phyloP scores from a whole-genome alignment of 108 stramenopile species.

The Thalassiosira profunda region DNA sequence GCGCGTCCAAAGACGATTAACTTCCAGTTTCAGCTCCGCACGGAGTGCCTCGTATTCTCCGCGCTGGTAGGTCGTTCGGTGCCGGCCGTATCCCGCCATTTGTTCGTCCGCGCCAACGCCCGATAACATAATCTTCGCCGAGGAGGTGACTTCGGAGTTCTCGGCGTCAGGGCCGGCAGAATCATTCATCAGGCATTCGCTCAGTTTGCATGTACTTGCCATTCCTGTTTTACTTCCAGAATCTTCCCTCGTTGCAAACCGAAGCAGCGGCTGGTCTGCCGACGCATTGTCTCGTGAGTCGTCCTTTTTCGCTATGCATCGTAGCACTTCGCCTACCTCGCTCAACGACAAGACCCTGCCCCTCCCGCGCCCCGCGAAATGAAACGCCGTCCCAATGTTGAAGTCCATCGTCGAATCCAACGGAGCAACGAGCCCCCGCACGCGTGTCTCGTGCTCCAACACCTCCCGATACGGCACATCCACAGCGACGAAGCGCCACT shows the following conservation, averaged over 20 bases:
- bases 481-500: slow-evolving; percentile 74
- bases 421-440: slow-evolving; percentile 76
- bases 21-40: slow-evolving; percentile 86
- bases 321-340: background rate
- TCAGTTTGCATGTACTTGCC: background rate
- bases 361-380: slow-evolving; percentile 89
- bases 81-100: slow-evolving; percentile 97
- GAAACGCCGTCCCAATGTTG: slow-evolving; percentile 96
- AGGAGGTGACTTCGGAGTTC: slow-evolving; percentile 12
- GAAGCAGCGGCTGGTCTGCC: slow-evolving; percentile 31
- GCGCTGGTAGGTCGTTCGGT: slow-evolving; percentile 82
- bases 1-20: slow-evolving; percentile 92
- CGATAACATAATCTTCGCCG: slow-evolving; percentile 67
- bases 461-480: slow-evolving; percentile 85
- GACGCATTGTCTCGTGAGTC: background rate
- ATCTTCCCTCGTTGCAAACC: slow-evolving; percentile 19
- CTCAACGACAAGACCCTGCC: slow-evolving; percentile 38
- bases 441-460: slow-evolving; percentile 50
- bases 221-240: slow-evolving; percentile 4
- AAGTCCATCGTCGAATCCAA: slow-evolving; percentile 92
- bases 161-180: background rate
- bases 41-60: slow-evolving; percentile 75
- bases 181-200: background rate
- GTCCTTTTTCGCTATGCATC: background rate
- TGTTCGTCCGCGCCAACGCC: slow-evolving; percentile 99